Percentiles rank a stretch among this genome's conserved stretches.
Conservation (phyloP, 1,284 basidiomycete genomes). For the Leccinum holopus region DNA sequence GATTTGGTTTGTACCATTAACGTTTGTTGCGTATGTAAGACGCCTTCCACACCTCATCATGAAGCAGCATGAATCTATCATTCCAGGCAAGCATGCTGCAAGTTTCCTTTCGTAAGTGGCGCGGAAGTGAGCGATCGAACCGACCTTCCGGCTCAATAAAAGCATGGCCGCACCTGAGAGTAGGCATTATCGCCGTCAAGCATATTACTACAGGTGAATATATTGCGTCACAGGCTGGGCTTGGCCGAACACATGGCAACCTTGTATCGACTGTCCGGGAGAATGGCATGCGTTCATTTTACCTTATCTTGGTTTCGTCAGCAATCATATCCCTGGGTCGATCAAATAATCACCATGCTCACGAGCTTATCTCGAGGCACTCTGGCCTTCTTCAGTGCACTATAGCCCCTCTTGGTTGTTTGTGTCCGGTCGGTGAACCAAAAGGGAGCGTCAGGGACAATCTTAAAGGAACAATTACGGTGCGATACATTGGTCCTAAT, state of each 20-base stretch:
- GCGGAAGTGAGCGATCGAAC: constrained; percentile 30
- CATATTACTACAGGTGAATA: constrained; percentile 22
- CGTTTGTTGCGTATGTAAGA: constrained; percentile 31
- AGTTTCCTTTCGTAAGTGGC: constrained; percentile 31
- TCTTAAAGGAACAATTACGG: constrained; percentile 22
- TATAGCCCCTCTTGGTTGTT: not conserved
- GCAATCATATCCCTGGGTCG: constrained; percentile 2
- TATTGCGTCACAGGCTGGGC: constrained; percentile 28
- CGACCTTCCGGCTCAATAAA: constrained; percentile 19
- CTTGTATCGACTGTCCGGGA: constrained; percentile 4
- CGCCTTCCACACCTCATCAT: constrained; percentile 16
- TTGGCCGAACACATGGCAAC: constrained; percentile 18
- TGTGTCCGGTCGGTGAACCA: constrained; percentile 3
- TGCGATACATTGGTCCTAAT: constrained; percentile 15
- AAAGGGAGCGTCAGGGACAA: constrained; percentile 22
- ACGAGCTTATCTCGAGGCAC: not conserved
- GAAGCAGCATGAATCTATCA: constrained; percentile 19
- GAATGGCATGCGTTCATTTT: constrained; percentile 7
- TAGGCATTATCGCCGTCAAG: constrained; percentile 20
- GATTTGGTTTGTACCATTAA: constrained; percentile 14
- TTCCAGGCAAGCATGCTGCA: constrained; percentile 23
- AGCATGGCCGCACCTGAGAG: constrained; percentile 13
- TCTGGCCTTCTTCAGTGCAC: constrained; percentile 3
- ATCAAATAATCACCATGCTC: constrained; percentile 5
- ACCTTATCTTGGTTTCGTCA: constrained; percentile 3